A percentile compares a stretch with the other conserved stretches of the same genome.
Conservation (phyloP, 140 eudicot species). For the Erigeron philadelphicus region DNA sequence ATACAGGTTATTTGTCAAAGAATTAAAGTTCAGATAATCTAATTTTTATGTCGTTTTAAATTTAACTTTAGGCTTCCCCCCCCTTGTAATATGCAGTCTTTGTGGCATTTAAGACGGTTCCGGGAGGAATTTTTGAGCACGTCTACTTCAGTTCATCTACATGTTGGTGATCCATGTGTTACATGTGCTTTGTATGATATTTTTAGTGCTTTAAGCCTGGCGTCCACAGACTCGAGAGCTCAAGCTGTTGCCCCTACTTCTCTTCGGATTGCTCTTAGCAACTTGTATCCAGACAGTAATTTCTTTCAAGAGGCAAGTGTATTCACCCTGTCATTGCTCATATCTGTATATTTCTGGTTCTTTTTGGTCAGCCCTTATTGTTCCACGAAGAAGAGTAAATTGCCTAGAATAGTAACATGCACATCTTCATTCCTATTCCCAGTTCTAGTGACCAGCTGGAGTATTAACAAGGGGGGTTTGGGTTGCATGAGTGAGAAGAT, state of each 20-base stretch:
- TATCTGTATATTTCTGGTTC: neutral
- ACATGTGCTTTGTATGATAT: constrained; percentile 74
- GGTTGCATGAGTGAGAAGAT: neutral
- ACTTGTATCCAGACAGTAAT: constrained; percentile 82
- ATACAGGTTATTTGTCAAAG: constrained; percentile 58
- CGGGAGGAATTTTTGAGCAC: constrained; percentile 70
- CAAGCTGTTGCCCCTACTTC: constrained; percentile 88
- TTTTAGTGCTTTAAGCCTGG: constrained; percentile 58
- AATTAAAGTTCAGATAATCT: neutral
- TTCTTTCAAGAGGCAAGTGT: constrained; percentile 81
- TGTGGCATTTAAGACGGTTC: constrained; percentile 90
- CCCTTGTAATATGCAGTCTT: constrained; percentile 47
- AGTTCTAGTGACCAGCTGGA: too few relatives aligned
- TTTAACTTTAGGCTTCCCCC: neutral
- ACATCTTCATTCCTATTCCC: too few relatives aligned
- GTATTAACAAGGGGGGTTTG: neutral
- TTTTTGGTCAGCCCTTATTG: neutral
- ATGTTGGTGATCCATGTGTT: constrained; percentile 98
- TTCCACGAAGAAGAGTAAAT: neutral
- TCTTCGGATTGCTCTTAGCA: constrained; percentile 86
- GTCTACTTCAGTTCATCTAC: constrained; percentile 63
- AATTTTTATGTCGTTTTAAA: neutral
- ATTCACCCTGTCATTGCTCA: constrained; percentile 16
- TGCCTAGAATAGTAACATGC: too few relatives aligned
- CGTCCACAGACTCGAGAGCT: constrained; percentile 48